Evolutionary conservation across 371 early-diverging fungal genomes (phyloP).

Genomic region (Actinomortierella ambigua): DNA sequence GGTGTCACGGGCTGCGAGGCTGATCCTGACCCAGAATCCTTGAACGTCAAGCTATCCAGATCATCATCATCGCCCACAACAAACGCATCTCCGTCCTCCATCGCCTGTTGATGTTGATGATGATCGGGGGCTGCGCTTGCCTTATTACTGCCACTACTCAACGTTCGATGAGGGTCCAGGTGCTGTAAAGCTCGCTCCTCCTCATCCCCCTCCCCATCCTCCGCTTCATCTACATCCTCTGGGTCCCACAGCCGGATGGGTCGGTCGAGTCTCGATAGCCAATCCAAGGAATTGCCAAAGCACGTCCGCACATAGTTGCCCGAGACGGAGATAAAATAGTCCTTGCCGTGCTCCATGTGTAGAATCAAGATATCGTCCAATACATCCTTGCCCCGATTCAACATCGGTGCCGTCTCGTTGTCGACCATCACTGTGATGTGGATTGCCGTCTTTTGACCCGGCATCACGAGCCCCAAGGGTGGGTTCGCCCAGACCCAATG

Average conservation of each 20-base stretch:
- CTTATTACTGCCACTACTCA: no score
- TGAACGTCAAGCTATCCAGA: no score
- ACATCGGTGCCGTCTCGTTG: slow-evolving; percentile 59
- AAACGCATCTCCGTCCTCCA: no score
- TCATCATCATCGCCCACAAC: no score
- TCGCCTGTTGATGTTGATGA: no score
- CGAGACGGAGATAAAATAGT: slow-evolving; percentile 78
- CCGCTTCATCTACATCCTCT: slow-evolving; percentile 21
- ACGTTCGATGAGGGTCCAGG: no score
- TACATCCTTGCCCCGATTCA: slow-evolving; percentile 68
- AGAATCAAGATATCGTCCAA: slow-evolving; percentile 84
- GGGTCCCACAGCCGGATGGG: slow-evolving; percentile 54
- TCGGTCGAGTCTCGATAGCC: slow-evolving; percentile 60
- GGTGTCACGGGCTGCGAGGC: no score
- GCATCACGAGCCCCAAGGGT: slow-evolving; percentile 67
- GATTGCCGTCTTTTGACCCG: slow-evolving; percentile 68
- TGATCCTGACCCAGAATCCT: no score
- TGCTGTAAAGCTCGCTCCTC: background rate
- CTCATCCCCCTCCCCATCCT: slow-evolving; percentile 37
- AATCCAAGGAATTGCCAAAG: slow-evolving; percentile 73
- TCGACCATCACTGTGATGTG: slow-evolving; percentile 74
- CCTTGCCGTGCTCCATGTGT: slow-evolving; percentile 80
- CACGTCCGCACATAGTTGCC: slow-evolving; percentile 76
- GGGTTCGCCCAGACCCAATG: slow-evolving; percentile 77
- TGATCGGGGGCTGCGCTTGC: no score